Conservation (phyloP, 2,329 filamentous ascomycete genomes). For the Stagonosporopsis cucurbitacearum region DNA sequence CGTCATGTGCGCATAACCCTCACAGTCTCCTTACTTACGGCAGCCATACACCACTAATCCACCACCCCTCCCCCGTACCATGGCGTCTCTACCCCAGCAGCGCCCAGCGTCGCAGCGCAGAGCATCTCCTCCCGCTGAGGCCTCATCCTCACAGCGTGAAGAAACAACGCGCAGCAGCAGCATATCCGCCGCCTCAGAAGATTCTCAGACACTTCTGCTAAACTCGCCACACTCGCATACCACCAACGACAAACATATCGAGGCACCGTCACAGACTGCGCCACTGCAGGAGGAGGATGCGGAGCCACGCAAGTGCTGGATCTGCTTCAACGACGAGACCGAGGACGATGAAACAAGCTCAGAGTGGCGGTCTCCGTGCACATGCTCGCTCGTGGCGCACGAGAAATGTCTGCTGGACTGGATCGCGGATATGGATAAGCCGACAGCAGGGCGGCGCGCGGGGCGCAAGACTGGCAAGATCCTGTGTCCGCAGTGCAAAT, state of each 20-base stretch:
- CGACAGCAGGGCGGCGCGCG: conserved; percentile 58
- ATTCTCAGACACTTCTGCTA: conserved; percentile 56
- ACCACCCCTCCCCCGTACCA: conserved; percentile 20
- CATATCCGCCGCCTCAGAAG: conserved; percentile 51
- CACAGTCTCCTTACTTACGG: background rate
- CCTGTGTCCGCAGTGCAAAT: conserved; percentile 88
- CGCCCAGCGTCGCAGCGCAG: conserved; percentile 46
- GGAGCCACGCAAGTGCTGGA: conserved; percentile 67
- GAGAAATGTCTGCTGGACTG: conserved; percentile 89
- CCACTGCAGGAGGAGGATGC: conserved; percentile 36
- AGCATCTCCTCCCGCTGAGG: conserved; percentile 31
- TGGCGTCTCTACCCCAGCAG: conserved; percentile 53
- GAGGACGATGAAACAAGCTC: conserved; percentile 67
- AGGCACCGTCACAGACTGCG: conserved; percentile 20
- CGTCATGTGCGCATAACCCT: background rate
- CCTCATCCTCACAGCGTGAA: conserved; percentile 24
- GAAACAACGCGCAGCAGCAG: conserved; percentile 40
- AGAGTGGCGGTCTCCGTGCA: conserved; percentile 86
- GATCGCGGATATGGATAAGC: conserved; percentile 86
- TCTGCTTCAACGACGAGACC: conserved; percentile 70
- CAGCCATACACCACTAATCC: background rate
- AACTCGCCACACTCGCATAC: conserved; percentile 40
- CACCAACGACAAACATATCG: conserved; percentile 24
- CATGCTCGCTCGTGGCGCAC: conserved; percentile 88
- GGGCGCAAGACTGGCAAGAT: conserved; percentile 64